phyloP scores from a whole-genome alignment of 495 filamentous ascomycete genomes.

The Cercophora newfieldiana region DNA sequence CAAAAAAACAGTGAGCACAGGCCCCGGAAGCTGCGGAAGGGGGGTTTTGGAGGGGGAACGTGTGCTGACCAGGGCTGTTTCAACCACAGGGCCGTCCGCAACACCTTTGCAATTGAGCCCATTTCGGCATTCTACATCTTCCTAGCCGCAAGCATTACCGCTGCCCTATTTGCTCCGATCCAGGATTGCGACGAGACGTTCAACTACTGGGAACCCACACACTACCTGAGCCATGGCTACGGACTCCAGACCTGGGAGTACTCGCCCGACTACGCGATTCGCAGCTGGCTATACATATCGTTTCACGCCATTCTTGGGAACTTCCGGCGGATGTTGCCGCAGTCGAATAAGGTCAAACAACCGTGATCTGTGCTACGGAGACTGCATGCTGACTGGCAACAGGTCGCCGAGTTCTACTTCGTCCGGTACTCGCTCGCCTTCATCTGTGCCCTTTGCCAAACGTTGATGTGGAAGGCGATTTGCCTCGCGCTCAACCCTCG shows the following conservation, averaged over 20 bases:
- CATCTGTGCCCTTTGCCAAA: constrained; percentile 77
- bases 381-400: constrained; percentile 21
- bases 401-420: constrained; percentile 81
- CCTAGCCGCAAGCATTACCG: constrained; percentile 66
- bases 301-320: constrained; percentile 75
- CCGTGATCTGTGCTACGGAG: constrained; percentile 17
- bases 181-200: constrained; percentile 99
- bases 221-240: constrained; percentile 91
- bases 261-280: constrained; percentile 90
- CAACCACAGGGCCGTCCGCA: constrained; percentile 45
- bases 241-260: constrained; percentile 99
- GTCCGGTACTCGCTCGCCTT: constrained; percentile 73
- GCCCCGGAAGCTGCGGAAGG: background rate
- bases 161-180: constrained; percentile 85
- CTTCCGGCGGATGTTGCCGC: constrained; percentile 61
- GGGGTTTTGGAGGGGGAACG: background rate
- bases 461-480: constrained; percentile 73
- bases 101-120: constrained; percentile 66
- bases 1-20: constrained; percentile 43
- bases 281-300: constrained; percentile 92
- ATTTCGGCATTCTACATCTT: constrained; percentile 78
- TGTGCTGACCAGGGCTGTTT: constrained; percentile 14
- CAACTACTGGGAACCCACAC: constrained; percentile 98
- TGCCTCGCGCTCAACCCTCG: constrained; percentile 71
- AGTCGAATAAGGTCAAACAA: constrained; percentile 45